A percentile compares a stretch with the other conserved stretches of the same genome.
Conservation (phyloP, 2,329 filamentous ascomycete genomes). For the Ophiostoma quercus region DNA sequence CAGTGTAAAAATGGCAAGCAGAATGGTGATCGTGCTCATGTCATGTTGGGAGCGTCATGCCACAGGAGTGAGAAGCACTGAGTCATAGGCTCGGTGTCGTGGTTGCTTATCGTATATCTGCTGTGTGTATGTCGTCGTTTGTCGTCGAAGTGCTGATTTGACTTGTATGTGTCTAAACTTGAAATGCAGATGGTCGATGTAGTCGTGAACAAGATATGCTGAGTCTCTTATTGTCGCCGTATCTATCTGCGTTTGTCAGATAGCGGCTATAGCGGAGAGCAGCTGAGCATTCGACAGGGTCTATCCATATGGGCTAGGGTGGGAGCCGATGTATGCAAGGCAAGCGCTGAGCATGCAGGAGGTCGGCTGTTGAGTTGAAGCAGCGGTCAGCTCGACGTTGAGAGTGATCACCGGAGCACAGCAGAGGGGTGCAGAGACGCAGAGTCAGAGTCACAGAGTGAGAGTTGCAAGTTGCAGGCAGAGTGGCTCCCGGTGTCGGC, state of each 20-base stretch:
- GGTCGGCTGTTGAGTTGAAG: background rate
- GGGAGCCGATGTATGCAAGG: background rate
- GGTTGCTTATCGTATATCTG: background rate
- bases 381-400: background rate
- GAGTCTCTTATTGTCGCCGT: background rate
- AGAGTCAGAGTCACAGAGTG: too few relatives aligned
- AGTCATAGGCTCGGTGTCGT: background rate
- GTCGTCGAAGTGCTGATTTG: background rate
- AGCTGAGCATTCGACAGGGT: background rate
- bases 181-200: background rate
- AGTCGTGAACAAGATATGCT: background rate
- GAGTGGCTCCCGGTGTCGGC: constrained; percentile 16
- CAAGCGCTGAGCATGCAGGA: background rate
- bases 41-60: constrained; percentile 4
- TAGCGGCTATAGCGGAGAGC: background rate
- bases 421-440: background rate
- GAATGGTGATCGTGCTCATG: background rate
- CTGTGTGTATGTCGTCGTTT: background rate
- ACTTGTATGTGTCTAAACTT: background rate
- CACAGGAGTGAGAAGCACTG: background rate
- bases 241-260: background rate
- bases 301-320: background rate
- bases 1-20: background rate
- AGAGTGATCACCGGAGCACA: background rate
- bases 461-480: background rate